Percentiles rank a stretch among this genome's conserved stretches.
Evolutionary conservation across 768 basidiomycete genomes (phyloP).

Genomic region (Kwoniella botswanensis): DNA sequence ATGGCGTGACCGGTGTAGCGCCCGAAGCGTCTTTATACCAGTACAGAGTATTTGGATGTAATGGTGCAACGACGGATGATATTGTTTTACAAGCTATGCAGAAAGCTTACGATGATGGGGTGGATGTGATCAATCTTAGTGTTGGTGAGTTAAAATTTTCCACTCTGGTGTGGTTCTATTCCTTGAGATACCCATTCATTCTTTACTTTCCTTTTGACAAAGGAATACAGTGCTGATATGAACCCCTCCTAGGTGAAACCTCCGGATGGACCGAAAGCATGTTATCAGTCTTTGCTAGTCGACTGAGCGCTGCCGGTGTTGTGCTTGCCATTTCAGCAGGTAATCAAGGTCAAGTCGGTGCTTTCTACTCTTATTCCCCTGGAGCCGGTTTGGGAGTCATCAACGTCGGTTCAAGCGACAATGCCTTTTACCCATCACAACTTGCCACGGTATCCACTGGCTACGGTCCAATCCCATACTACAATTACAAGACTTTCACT

Average conservation of each 20-base stretch:
- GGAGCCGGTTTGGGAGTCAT: constrained; percentile 66
- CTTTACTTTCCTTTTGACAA: not conserved
- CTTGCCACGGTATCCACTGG: constrained; percentile 64
- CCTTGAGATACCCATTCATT: not conserved
- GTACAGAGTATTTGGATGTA: constrained; percentile 68
- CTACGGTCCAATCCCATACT: constrained; percentile 62
- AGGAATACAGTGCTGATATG: constrained; percentile 3
- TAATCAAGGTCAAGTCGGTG: constrained; percentile 65
- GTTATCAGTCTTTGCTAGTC: constrained; percentile 65
- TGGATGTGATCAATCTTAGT: constrained; percentile 72
- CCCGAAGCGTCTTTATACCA: constrained; percentile 65
- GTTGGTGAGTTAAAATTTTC: constrained; percentile 60
- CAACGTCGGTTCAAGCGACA: constrained; percentile 57
- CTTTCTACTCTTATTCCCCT: constrained; percentile 68
- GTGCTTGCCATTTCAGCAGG: constrained; percentile 71
- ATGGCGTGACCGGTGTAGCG: constrained; percentile 74
- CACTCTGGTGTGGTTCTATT: not conserved
- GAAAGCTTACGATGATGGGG: constrained; percentile 61
- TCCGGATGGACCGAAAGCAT: constrained; percentile 70
- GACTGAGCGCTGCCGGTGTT: constrained; percentile 66
- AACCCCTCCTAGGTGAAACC: constrained; percentile 49
- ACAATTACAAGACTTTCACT: constrained; percentile 62
- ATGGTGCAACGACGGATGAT: constrained; percentile 60
- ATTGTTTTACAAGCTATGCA: constrained; percentile 63
- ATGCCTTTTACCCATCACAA: constrained; percentile 66